These are phyloP conservation scores for Talaromyces liani DNA, from an alignment of 495 filamentous ascomycete genomes.

Conservation along the genomic window DNA sequence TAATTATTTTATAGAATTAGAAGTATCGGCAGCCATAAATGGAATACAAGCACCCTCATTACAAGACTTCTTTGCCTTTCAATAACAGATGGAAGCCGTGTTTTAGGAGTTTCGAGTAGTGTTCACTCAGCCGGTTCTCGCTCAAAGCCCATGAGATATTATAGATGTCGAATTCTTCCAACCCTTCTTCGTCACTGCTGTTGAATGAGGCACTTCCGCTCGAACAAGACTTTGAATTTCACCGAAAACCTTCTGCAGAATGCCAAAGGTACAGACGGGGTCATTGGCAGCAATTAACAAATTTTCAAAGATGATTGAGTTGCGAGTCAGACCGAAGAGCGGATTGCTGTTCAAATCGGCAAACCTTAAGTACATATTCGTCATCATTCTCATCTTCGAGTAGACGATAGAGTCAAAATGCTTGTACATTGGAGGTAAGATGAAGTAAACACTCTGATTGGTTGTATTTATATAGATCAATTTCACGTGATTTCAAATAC, in stretches of 20 bases:
- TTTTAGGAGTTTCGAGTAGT: not conserved
- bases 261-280: not conserved
- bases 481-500: not conserved
- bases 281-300: not conserved
- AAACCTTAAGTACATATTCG: not conserved
- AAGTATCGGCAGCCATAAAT: no score
- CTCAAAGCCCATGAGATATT: not conserved
- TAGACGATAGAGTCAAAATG: not conserved
- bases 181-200: not conserved
- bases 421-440: not conserved
- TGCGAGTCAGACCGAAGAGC: not conserved
- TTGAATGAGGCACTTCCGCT: not conserved
- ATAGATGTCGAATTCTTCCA: not conserved
- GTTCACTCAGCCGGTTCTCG: not conserved
- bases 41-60: slow-evolving; percentile 8
- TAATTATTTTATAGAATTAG: no score
- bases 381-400: not conserved
- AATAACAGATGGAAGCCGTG: not conserved
- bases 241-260: not conserved
- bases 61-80: slow-evolving; percentile 4
- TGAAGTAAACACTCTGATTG: not conserved
- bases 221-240: not conserved
- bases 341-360: not conserved
- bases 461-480: not conserved
- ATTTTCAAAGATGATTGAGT: not conserved